phyloP scores from a whole-genome alignment of 1,284 basidiomycete genomes.

The Trametes polyzona region DNA sequence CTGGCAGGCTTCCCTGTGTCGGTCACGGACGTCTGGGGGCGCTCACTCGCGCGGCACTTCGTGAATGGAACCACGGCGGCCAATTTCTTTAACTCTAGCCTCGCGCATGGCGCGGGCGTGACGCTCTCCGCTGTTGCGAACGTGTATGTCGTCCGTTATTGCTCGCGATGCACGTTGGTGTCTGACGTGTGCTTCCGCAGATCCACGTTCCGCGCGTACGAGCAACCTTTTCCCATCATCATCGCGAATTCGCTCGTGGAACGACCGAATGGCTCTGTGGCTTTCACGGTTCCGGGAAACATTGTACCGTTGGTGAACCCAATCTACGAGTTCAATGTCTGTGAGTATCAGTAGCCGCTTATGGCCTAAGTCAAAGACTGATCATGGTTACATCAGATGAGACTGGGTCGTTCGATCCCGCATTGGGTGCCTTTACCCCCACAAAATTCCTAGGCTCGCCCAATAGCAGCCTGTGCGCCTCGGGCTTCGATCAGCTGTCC shows the following conservation, averaged over 20 bases:
- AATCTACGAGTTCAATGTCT: constrained; percentile 49
- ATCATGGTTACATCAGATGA: constrained; percentile 40
- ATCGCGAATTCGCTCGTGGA: constrained; percentile 27
- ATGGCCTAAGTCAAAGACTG: too few species aligned
- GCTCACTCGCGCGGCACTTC: constrained; percentile 33
- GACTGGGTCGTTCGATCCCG: constrained; percentile 50
- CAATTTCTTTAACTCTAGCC: constrained; percentile 22
- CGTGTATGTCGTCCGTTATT: constrained; percentile 24
- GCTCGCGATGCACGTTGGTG: background rate
- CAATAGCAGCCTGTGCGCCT: constrained; percentile 47
- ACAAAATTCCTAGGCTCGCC: constrained; percentile 48
- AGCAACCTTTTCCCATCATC: constrained; percentile 34
- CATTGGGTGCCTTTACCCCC: constrained; percentile 47
- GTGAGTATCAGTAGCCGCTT: constrained; percentile 34
- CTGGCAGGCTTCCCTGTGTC: constrained; percentile 32
- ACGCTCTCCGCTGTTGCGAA: constrained; percentile 31
- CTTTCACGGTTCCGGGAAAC: constrained; percentile 11
- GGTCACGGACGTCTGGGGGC: constrained; percentile 32
- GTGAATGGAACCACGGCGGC: constrained; percentile 30
- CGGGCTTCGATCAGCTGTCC: constrained; percentile 53
- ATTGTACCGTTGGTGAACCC: constrained; percentile 42
- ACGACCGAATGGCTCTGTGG: constrained; percentile 11
- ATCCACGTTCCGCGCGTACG: constrained; percentile 24
- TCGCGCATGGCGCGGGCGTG: constrained; percentile 33
- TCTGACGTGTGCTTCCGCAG: constrained; percentile 15